Conservation (phyloP, 805 yeast species). For the Brettanomyces naardenensis region DNA sequence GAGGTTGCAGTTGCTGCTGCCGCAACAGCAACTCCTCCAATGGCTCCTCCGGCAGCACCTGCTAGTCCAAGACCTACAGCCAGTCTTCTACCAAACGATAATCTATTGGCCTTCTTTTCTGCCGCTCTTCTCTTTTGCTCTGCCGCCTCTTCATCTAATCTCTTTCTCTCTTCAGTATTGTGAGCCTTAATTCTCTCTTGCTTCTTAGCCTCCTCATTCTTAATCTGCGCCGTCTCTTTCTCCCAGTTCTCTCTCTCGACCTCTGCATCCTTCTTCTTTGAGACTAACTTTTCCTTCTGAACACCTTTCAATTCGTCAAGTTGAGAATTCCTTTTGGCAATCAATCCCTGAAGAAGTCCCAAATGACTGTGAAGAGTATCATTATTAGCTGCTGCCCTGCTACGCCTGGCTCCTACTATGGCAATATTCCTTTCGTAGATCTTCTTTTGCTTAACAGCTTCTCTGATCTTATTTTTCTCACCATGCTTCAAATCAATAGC, state of each 20-base stretch:
- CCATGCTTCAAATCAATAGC: conserved; percentile 35
- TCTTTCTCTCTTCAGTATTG: conserved; percentile 30
- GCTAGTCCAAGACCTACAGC: no score
- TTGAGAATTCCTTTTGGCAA: conserved; percentile 38
- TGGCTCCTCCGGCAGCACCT: conserved; percentile 16
- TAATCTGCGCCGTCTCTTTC: conserved; percentile 35
- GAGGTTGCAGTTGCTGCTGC: conserved; percentile 13
- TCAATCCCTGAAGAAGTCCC: conserved; percentile 32
- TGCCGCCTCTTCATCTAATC: conserved; percentile 32
- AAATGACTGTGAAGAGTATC: conserved; percentile 34
- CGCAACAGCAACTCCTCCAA: conserved; percentile 10
- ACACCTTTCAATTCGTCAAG: conserved; percentile 28
- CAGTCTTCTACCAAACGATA: conserved; percentile 19
- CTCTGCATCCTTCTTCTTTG: conserved; percentile 34
- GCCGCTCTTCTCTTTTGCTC: conserved; percentile 28
- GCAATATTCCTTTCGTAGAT: conserved; percentile 31
- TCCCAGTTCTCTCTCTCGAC: conserved; percentile 36
- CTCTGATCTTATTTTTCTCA: conserved; percentile 22
- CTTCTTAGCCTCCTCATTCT: conserved; percentile 35
- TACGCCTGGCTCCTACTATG: conserved; percentile 28
- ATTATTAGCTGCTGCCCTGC: conserved; percentile 30
- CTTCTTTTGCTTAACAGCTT: conserved; percentile 28
- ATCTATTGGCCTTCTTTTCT: conserved; percentile 30
- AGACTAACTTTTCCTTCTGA: conserved; percentile 30
- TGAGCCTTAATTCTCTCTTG: conserved; percentile 36